A percentile compares a stretch with the other conserved stretches of the same genome.
These are phyloP conservation scores for Penicillium expansum DNA, from an alignment of 2,329 filamentous ascomycete genomes.

Conservation along the genomic window DNA sequence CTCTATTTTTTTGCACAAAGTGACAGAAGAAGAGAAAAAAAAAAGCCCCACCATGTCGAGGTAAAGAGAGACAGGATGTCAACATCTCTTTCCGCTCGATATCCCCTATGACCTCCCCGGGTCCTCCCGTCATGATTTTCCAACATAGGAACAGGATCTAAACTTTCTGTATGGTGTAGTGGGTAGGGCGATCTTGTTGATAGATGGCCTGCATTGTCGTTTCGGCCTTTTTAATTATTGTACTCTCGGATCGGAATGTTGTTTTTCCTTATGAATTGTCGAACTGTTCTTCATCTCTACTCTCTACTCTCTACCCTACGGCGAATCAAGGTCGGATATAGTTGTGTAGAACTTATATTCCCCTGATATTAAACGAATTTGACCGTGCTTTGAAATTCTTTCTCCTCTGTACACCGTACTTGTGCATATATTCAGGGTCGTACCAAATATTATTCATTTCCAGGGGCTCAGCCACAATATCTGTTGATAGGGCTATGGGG, in stretches of 20 bases:
- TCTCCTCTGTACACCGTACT: conserved; percentile 1
- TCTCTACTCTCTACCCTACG: conserved; percentile 12
- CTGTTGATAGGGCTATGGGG: neutral
- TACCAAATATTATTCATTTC: neutral
- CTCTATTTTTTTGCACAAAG: conserved; percentile 17
- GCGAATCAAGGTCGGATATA: neutral
- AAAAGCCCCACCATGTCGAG: conserved; percentile 8
- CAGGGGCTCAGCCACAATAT: neutral
- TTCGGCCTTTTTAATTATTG: conserved; percentile 11
- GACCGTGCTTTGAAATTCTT: neutral
- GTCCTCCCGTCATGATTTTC: conserved; percentile 5
- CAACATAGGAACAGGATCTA: neutral
- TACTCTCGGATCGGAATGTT: conserved; percentile 8
- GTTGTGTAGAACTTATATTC: neutral
- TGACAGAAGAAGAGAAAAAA: conserved; percentile 9
- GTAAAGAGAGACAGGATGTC: neutral
- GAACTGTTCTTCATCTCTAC: neutral
- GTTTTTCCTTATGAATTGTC: conserved; percentile 3
- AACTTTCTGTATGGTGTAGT: conserved; percentile 25
- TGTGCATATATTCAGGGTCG: neutral
- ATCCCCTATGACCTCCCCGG: conserved; percentile 6
- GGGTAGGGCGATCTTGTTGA: conserved; percentile 30
- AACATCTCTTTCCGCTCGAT: conserved; percentile 4
- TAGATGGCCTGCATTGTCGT: conserved; percentile 31
- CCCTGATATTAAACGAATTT: neutral